Evolutionary conservation across 2,329 filamentous ascomycete species (phyloP).

Genomic region (Neocatenulostroma microsporum): DNA sequence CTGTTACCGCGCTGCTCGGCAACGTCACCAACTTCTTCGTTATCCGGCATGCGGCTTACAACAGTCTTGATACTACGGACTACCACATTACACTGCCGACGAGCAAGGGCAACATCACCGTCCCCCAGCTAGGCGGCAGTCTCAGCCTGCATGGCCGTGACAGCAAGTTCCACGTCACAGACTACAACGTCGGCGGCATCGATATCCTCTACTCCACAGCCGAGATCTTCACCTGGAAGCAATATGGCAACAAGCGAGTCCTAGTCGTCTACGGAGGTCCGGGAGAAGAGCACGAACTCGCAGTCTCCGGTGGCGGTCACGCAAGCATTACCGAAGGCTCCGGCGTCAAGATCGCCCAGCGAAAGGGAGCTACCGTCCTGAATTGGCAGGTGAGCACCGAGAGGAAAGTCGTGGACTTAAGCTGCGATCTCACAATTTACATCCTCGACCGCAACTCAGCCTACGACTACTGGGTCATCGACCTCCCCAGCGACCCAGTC

Average conservation of each 20-base stretch:
- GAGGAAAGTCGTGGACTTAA: slow-evolving; percentile 46
- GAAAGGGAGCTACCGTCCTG: slow-evolving; percentile 39
- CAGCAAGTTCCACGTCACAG: slow-evolving; percentile 59
- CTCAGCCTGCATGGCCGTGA: slow-evolving; percentile 56
- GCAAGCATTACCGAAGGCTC: slow-evolving; percentile 36
- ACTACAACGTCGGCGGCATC: slow-evolving; percentile 55
- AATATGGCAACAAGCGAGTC: slow-evolving; percentile 51
- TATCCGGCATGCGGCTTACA: slow-evolving; percentile 55
- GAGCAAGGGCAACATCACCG: slow-evolving; percentile 47
- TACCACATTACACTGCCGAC: slow-evolving; percentile 60
- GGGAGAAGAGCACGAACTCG: slow-evolving; percentile 57
- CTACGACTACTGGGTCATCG: slow-evolving; percentile 62
- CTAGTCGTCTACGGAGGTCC: slow-evolving; percentile 58
- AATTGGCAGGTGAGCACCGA: slow-evolving; percentile 51
- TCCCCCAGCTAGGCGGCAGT: slow-evolving; percentile 52
- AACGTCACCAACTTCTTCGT: slow-evolving; percentile 56
- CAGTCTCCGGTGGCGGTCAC: slow-evolving; percentile 34
- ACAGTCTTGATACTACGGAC: slow-evolving; percentile 46
- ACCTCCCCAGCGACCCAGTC: slow-evolving; percentile 38
- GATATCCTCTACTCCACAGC: slow-evolving; percentile 60
- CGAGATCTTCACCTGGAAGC: slow-evolving; percentile 62
- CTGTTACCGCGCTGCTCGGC: slow-evolving; percentile 55
- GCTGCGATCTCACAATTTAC: slow-evolving; percentile 46
- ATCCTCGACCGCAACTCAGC: slow-evolving; percentile 57
- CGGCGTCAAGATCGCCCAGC: slow-evolving; percentile 29